Evolutionary conservation across 2,329 filamentous ascomycete genomes (phyloP), one percentile per base, ranked within the genome.

Genomic region (Camillea tinctor): DNA sequence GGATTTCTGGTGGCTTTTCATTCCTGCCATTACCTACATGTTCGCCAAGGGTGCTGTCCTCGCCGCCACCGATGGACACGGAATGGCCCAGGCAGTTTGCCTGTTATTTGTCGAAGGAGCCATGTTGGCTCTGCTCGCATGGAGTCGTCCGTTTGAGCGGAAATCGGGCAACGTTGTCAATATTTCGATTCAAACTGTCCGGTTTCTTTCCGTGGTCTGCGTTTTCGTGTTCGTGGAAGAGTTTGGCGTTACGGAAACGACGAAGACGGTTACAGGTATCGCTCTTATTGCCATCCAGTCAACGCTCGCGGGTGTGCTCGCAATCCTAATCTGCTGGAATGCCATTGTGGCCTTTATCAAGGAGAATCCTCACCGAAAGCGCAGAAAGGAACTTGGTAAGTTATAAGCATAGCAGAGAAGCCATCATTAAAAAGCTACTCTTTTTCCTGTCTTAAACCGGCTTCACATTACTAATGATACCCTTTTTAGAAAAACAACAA

Each of bases 1-100:
- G 76, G 87, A 88, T 68, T 97, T 94, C 80, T 99, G 95, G 95
- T 98, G 94, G 94, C 78, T 97, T 22, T 98, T 99, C 73, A 84
- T 98, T 15, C 95, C 95, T 0, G 81, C 85, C 62, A 97, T 98
- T 71, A 62, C 93, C 64, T 98, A 98, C 81, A 90, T 93, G 81
- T 93, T 97, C 72, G 88, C 87, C 72, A 95, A 95, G 79, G 93
- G 94, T 57, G 89, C 88, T 62, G 87, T 94, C 60, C 88, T 98
- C 66, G 94, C 94, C 15, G 91, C 87, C 26, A 92, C 86, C 50
- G 90, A 97, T 71, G 93, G 93, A 13, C 87, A 96, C 72, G 95
- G 93, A 54, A 84, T 96, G 75, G 78, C 84, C 5, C 95, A 99
- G 78, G 89, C 90, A 9, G 83, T 88, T 60, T 89, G 88, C 2